Percentiles rank a stretch among this genome's conserved stretches.
Conservation (phyloP, 1,284 basidiomycete species). For the Termitomyces sp. region DNA sequence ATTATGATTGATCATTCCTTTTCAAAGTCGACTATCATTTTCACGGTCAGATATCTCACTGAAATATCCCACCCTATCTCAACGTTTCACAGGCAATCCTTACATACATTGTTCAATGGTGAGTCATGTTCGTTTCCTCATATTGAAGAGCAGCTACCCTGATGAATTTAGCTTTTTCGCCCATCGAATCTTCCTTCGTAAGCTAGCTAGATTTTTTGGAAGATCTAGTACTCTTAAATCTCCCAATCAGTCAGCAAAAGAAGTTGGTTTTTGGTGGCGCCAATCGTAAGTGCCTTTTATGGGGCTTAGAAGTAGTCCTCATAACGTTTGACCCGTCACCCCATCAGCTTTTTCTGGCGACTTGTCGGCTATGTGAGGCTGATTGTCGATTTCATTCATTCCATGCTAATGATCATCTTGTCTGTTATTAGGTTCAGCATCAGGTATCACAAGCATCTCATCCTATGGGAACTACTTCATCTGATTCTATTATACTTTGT, state of each 20-base stretch:
- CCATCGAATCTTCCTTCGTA: slow-evolving; percentile 22
- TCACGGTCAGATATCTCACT: slow-evolving; percentile 18
- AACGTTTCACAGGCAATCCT: slow-evolving; percentile 17
- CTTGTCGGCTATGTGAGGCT: slow-evolving; percentile 15
- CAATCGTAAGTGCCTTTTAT: slow-evolving; percentile 24
- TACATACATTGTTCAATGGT: slow-evolving; percentile 30
- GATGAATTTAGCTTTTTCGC: slow-evolving; percentile 22
- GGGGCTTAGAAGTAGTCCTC: not conserved
- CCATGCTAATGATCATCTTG: not conserved
- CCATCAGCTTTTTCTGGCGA: slow-evolving; percentile 16
- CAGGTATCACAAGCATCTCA: slow-evolving; percentile 5
- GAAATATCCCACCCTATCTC: not conserved
- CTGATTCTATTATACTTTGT: not conserved
- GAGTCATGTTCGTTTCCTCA: not conserved
- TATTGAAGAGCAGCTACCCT: not conserved
- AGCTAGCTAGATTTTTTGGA: not conserved
- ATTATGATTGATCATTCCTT: not conserved
- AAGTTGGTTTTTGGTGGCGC: slow-evolving; percentile 23
- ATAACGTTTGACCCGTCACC: too few relatives aligned
- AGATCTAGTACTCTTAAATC: slow-evolving; percentile 12
- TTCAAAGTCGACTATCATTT: slow-evolving; percentile 19
- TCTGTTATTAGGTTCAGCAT: slow-evolving; percentile 11
- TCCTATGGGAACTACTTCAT: not conserved
- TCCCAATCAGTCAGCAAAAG: slow-evolving; percentile 27
- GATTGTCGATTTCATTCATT: not conserved